phyloP scores from a whole-genome alignment of 495 filamentous ascomycete genomes.

The Aspergillus biplanus region DNA sequence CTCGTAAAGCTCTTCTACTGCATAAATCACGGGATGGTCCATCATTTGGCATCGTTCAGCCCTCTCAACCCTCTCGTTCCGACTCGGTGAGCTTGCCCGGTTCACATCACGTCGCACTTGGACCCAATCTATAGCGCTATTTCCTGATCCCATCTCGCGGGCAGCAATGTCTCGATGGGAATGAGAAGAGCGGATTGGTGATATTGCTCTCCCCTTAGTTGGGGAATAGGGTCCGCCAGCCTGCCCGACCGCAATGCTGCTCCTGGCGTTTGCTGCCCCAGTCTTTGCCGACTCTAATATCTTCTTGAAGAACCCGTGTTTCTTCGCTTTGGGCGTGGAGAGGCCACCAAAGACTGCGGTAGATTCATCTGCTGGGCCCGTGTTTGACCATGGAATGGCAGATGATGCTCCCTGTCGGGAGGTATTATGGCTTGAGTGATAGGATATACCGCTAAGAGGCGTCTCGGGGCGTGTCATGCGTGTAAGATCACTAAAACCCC shows the following conservation, averaged over 20 bases:
- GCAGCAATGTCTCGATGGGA: constrained; percentile 55
- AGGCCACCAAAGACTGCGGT: constrained; percentile 72
- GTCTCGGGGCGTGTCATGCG: constrained; percentile 62
- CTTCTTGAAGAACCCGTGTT: constrained; percentile 94
- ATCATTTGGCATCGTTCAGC: constrained; percentile 94
- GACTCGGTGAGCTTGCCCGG: constrained; percentile 87
- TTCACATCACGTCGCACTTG: constrained; percentile 95
- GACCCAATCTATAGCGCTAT: constrained; percentile 80
- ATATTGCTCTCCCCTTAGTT: constrained; percentile 47
- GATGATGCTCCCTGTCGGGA: constrained; percentile 59
- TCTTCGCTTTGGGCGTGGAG: constrained; percentile 85
- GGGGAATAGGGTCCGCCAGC: constrained; percentile 52
- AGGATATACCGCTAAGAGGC: constrained; percentile 75
- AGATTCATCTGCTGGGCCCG: constrained; percentile 46
- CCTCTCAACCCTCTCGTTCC: constrained; percentile 82
- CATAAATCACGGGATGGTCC: constrained; percentile 83
- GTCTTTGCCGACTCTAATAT: constrained; percentile 95
- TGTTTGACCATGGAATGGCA: constrained; percentile 49
- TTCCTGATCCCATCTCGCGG: constrained; percentile 68
- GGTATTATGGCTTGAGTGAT: constrained; percentile 80
- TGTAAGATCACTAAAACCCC: constrained; percentile 50
- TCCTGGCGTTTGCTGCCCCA: constrained; percentile 84
- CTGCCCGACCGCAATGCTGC: constrained; percentile 74
- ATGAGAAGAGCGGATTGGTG: constrained; percentile 37
- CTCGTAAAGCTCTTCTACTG: constrained; percentile 84